Conservation (phyloP, 768 basidiomycete genomes). For the Tremella yokohamensis region DNA sequence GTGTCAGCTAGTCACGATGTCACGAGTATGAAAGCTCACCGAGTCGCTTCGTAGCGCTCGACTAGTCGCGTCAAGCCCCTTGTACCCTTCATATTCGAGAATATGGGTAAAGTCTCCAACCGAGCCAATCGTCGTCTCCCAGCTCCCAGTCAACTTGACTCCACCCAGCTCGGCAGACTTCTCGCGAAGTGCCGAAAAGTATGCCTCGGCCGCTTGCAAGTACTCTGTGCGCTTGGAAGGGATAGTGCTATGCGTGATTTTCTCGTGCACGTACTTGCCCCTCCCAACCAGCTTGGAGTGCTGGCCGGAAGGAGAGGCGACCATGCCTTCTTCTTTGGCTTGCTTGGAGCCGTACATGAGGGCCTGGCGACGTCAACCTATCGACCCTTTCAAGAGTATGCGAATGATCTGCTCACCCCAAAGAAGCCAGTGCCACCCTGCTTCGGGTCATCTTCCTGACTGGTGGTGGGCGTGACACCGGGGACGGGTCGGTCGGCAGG, state of each 20-base stretch:
- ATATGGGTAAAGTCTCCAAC: conserved; percentile 64
- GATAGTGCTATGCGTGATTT: conserved; percentile 66
- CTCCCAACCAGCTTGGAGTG: conserved; percentile 85
- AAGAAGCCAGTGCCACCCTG: conserved; percentile 15
- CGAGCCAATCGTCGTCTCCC: conserved; percentile 86
- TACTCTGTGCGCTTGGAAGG: conserved; percentile 78
- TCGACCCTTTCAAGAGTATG: not conserved
- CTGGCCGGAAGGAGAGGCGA: conserved; percentile 60
- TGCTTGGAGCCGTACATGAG: conserved; percentile 89
- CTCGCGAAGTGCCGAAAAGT: conserved; percentile 76
- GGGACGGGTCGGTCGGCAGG: conserved; percentile 13
- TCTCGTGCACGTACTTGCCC: conserved; percentile 68
- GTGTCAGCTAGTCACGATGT: conserved; percentile 2
- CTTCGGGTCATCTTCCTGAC: conserved; percentile 17
- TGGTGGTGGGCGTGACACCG: not conserved
- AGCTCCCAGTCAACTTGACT: conserved; percentile 87
- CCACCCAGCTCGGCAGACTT: conserved; percentile 57
- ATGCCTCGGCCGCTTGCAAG: conserved; percentile 78
- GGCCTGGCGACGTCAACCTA: conserved; percentile 21
- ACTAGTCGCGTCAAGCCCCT: conserved; percentile 75
- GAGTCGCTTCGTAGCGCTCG: conserved; percentile 63
- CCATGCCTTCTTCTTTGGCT: conserved; percentile 69
- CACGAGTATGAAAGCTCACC: conserved; percentile 54
- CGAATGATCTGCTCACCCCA: conserved; percentile 8
- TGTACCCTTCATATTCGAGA: conserved; percentile 90